Evolutionary conservation across 1,284 basidiomycete species (phyloP).

Genomic region (Cryptococcus neoformans): DNA sequence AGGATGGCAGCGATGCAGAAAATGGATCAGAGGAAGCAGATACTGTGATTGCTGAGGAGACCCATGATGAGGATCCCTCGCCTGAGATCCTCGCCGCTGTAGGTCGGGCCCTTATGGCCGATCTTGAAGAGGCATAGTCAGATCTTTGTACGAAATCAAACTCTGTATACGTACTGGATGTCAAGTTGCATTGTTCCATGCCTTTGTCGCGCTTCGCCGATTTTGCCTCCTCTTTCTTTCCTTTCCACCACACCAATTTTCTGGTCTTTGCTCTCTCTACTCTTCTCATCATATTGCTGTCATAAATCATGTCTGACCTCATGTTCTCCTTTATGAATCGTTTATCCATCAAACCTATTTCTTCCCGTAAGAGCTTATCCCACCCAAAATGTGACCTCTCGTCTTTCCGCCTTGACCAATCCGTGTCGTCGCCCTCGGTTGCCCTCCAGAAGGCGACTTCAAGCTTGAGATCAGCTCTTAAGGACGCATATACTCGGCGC

Average conservation of each 20-base stretch:
- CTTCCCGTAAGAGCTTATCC: slow-evolving; percentile 11
- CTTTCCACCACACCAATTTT: slow-evolving; percentile 7
- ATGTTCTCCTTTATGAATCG: slow-evolving; percentile 15
- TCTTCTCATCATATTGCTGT: slow-evolving; percentile 10
- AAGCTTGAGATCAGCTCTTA: slow-evolving; percentile 52
- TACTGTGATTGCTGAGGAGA: slow-evolving; percentile 6
- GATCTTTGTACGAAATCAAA: slow-evolving; percentile 1
- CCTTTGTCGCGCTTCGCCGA: not conserved
- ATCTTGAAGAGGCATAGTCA: slow-evolving; percentile 12
- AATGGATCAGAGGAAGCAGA: slow-evolving; percentile 10
- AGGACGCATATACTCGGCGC: slow-evolving; percentile 45
- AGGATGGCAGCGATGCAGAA: slow-evolving; percentile 30
- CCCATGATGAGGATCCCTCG: slow-evolving; percentile 7
- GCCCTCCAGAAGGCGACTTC: slow-evolving; percentile 57
- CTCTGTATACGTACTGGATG: slow-evolving; percentile 2
- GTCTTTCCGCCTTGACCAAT: slow-evolving; percentile 10
- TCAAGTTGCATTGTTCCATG: not conserved
- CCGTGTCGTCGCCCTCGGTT: slow-evolving; percentile 23
- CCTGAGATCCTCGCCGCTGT: slow-evolving; percentile 13
- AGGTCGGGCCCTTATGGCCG: slow-evolving; percentile 16
- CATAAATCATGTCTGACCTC: slow-evolving; percentile 15
- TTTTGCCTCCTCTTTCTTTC: not conserved
- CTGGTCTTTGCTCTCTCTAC: slow-evolving; percentile 12
- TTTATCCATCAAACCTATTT: slow-evolving; percentile 14
- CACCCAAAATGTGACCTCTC: slow-evolving; percentile 9